A percentile compares a stretch with the other conserved stretches of the same genome.
Conservation (phyloP, 1,284 basidiomycete genomes). For the Singerocomus inundabilis region DNA sequence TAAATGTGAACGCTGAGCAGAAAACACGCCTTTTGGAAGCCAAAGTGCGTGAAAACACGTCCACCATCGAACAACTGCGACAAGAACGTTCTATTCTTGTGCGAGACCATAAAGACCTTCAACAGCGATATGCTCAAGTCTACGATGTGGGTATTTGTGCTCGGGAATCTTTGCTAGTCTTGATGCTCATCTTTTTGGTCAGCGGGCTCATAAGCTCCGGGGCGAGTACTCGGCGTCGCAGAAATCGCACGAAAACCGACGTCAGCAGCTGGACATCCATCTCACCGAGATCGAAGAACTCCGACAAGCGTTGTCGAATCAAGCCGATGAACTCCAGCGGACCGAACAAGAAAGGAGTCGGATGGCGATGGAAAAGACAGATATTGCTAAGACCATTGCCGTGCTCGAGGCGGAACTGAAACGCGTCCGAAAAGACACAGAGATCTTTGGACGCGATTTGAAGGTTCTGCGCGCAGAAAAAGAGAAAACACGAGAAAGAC, state of each 20-base stretch:
- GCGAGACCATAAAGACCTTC: conserved; percentile 67
- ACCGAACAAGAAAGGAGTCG: conserved; percentile 59
- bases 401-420: conserved; percentile 66
- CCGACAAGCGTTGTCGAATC: conserved; percentile 56
- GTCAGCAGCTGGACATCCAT: conserved; percentile 69
- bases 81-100: conserved; percentile 68
- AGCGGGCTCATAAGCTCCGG: conserved; percentile 62
- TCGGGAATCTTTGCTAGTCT: not conserved
- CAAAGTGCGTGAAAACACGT: conserved; percentile 62
- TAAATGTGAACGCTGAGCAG: conserved; percentile 63
- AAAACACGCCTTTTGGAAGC: conserved; percentile 63
- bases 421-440: conserved; percentile 69
- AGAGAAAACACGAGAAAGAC: conserved; percentile 54
- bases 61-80: conserved; percentile 67
- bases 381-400: conserved; percentile 60
- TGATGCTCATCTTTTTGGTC: conserved; percentile 1
- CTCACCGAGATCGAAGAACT: conserved; percentile 73
- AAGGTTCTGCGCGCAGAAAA: conserved; percentile 63
- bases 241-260: conserved; percentile 65
- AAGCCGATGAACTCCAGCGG: conserved; percentile 62
- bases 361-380: conserved; percentile 59
- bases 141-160: conserved; percentile 52
- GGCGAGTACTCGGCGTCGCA: conserved; percentile 59
- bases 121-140: conserved; percentile 59
- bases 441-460: conserved; percentile 73